Evolutionary conservation across 495 filamentous ascomycete genomes (phyloP), one percentile per base, ranked within the genome.

Genomic region (Saxophila tyrrhenica): DNA sequence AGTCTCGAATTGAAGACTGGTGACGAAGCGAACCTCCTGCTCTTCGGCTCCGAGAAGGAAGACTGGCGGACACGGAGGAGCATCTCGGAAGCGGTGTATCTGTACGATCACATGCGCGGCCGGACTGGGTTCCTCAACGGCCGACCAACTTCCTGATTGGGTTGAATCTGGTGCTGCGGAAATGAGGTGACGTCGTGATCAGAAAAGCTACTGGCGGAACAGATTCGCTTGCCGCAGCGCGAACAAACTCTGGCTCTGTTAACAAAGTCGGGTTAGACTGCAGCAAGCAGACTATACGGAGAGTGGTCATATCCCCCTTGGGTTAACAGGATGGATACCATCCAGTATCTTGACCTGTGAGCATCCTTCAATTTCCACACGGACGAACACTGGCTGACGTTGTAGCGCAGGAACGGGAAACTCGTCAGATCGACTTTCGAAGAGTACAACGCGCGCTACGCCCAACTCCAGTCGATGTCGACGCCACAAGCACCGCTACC

Each of bases 71-170:
- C 59, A 51, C 50, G 63, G 47, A 64, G 57, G 51, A 65, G 50
- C 39, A 61, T 70, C 25, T 50, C 50, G 3, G 67, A 70, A 45
- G 63, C 59, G 8, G 63, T 70, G 11, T 68, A 64, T 39, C 41
- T 62, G 20, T 62, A 62, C 43, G 59, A 62, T 35, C 43, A 44
- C 41, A 17, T n/a, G 7, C 41, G 41, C 16, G 44, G 17, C 19
- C 15, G 41, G 8, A 9, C 41, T n/a, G n/a, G 7, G 5, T 44
- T 8, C 17, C 41, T 44, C 16, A 44, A 21, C 5, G 41, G 41
- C n/a, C 15, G 7, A 44, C 19, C 7, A 5, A 44, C 41, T 35
- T 35, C n/a, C n/a, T n/a, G n/a, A n/a, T n/a, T n/a, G n/a, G n/a
- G n/a, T 7, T 35, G 29, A 35, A 13, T 7, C 5, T 35, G 5